Evolutionary conservation across 176 grass and related monocot genomes (phyloP), one percentile per base, ranked within the genome.

Genomic region (Aegilops longissima): DNA sequence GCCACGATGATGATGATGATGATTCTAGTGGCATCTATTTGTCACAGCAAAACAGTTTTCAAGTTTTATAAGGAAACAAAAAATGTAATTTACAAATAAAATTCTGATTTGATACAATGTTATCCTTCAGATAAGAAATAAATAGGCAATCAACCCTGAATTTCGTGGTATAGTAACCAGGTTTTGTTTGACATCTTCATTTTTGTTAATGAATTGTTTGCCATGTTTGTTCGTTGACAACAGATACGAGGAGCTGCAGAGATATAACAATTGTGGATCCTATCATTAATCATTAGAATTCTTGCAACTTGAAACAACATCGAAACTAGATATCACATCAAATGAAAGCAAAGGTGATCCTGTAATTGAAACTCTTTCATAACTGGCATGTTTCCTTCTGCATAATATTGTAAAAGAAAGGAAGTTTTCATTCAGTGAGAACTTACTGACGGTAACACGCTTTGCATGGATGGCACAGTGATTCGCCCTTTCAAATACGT

Each of bases 361-460:
- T 47, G 18, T 44, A 66, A 83, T 20, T 82, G 14, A 62, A 27
- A 87, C 79, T 25, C 12, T 56, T 25, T 74, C 35, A 27, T 9
- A 58, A 71, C 17, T 76, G 29, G 61, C 52, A 79, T 40, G 45
- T 75, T 74, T 84, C 27, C 5, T 25, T 27, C 67, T 83, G 51
- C 3, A 54, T 66, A 88, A 83, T 61, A 85, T 6, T 77, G 34
- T 69, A 71, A 65, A 86, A 29, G 31, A 77, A 61, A 21, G 66
- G 9, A 76, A 54, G 20, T 76, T 65, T 77, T 24, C 68, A 58
- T 52, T 62, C 64, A 44, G 24, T 62, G 18, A 16, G 9, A 83
- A 89, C 94, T 93, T 93, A 95, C 91, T 91, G 74, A 95, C 3
- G 8, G 93, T 95, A 73, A 93, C 86, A 31, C 89, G 88, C 73